phyloP scores from a whole-genome alignment of 1,284 basidiomycete species.

The Amylostereum areolatum region DNA sequence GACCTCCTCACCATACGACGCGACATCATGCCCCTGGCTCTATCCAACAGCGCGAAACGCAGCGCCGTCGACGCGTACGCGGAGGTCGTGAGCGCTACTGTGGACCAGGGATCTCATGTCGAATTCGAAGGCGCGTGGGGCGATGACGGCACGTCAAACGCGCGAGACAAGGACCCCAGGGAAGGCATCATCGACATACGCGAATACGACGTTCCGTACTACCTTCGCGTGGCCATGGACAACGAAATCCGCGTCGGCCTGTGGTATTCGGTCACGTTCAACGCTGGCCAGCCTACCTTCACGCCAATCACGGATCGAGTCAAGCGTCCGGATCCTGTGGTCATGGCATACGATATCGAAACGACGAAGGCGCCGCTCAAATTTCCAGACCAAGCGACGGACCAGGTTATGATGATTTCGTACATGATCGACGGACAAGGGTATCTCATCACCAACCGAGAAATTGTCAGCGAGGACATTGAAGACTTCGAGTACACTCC shows the following conservation, averaged over 20 bases:
- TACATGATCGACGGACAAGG: constrained; percentile 98
- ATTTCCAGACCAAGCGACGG: constrained; percentile 93
- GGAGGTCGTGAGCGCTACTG: constrained; percentile 86
- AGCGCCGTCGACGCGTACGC: constrained; percentile 97
- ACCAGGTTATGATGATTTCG: constrained; percentile 99
- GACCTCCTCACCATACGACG: constrained; percentile 86
- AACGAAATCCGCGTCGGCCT: constrained; percentile 96
- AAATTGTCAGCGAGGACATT: constrained; percentile 97
- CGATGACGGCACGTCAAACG: constrained; percentile 37
- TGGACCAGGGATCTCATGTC: constrained; percentile 51
- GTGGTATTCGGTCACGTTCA: constrained; percentile 91
- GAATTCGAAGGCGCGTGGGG: constrained; percentile 68
- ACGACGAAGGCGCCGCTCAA: constrained; percentile 98
- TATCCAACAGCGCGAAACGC: constrained; percentile 88
- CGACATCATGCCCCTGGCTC: constrained; percentile 86
- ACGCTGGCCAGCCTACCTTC: constrained; percentile 78
- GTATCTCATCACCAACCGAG: constrained; percentile 95
- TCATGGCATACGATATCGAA: constrained; percentile 99
- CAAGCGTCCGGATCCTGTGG: constrained; percentile 97
- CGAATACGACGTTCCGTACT: constrained; percentile 97
- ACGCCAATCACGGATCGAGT: constrained; percentile 77
- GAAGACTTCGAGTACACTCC: constrained; percentile 99
- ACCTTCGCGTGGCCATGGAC: constrained; percentile 97
- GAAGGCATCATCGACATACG: constrained; percentile 93
- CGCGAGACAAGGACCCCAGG: constrained; percentile 72